Conservation (phyloP, 2,329 filamentous ascomycete genomes). For the Mycosphaerella sp. region DNA sequence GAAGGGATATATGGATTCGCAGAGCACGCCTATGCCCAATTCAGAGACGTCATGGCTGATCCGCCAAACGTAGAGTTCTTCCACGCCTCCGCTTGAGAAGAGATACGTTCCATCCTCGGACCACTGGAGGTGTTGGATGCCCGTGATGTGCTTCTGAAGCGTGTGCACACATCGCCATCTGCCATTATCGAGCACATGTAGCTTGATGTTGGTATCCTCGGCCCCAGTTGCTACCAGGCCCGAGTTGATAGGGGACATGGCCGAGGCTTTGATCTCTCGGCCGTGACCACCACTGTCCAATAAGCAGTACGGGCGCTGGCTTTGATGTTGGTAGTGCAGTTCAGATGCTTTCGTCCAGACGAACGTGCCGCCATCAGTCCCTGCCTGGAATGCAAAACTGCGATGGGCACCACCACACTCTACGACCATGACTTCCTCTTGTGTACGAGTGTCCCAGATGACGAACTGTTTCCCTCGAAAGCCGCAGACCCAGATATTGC, state of each 20-base stretch:
- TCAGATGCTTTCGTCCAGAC: slow-evolving; percentile 65
- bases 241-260: slow-evolving; percentile 36
- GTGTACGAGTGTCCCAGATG: slow-evolving; percentile 68
- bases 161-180: slow-evolving; percentile 50
- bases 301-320: slow-evolving; percentile 22
- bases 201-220: slow-evolving; percentile 67
- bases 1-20: slow-evolving; percentile 46
- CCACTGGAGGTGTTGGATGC: slow-evolving; percentile 77
- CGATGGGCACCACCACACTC: slow-evolving; percentile 83
- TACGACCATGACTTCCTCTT: slow-evolving; percentile 62
- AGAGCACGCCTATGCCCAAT: slow-evolving; percentile 45
- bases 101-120: slow-evolving; percentile 59
- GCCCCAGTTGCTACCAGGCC: slow-evolving; percentile 59
- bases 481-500: slow-evolving; percentile 66
- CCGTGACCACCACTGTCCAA: slow-evolving; percentile 72
- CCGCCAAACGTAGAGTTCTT: slow-evolving; percentile 85
- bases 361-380: slow-evolving; percentile 47
- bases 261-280: slow-evolving; percentile 68
- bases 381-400: slow-evolving; percentile 56
- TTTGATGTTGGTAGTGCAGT: slow-evolving; percentile 21
- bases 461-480: slow-evolving; percentile 76
- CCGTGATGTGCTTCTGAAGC: slow-evolving; percentile 71
- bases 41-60: slow-evolving; percentile 49
- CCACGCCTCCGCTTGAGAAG: slow-evolving; percentile 78
- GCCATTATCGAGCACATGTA: slow-evolving; percentile 50